Evolutionary conservation across 2,329 filamentous ascomycete species (phyloP), one percentile per base, ranked within the genome.

Genomic region (Ambrosiella beaveri): DNA sequence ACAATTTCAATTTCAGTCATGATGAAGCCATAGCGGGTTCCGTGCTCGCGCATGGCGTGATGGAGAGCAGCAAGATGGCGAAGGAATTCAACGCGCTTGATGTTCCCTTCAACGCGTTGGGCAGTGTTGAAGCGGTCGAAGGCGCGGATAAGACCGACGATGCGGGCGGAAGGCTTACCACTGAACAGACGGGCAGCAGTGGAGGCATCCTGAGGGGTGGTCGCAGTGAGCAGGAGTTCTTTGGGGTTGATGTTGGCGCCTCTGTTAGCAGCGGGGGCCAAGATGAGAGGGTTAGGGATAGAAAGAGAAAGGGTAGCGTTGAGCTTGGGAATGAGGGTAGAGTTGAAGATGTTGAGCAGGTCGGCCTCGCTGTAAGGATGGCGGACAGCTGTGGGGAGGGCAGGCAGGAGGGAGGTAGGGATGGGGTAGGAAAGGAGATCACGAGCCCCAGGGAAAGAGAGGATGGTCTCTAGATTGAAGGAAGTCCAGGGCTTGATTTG

Each of bases 41-140:
- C 83, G 71, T 95, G 87, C 71, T 95, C 88, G 69, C 91, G 88
- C 88, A 96, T 95, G 66, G 84, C 83, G 67, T 87, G 81, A 71
- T 97, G 91, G 50, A 96, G 75, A 65, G 94, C 88, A 0, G 89
- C 78, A 4, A 97, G 80, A 1, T 88, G 88, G 55, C 86, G 84
- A 17, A 96, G 83, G 73, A 96, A 96, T 70, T 91, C 83, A 59
- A 95, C 87, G 60, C 86, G 85, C 71, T 89, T 86, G 69, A 88
- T 80, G 63, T 90, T 88, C 50, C 83, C 82, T 69, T 94, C 88
- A 61, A 84, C 81, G 61, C 89, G 86, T 87, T 95, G 95, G 62
- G 86, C 87, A 0, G 88, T 93, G 75, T 95, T 95, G 86, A 94
- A 96, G 65, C 87, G 84, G 69, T 95, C 86, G 67, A 91, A 96